Evolutionary conservation across 2,329 filamentous ascomycete species (phyloP), one percentile per base, ranked within the genome.

Genomic region (Septoria linicola): DNA sequence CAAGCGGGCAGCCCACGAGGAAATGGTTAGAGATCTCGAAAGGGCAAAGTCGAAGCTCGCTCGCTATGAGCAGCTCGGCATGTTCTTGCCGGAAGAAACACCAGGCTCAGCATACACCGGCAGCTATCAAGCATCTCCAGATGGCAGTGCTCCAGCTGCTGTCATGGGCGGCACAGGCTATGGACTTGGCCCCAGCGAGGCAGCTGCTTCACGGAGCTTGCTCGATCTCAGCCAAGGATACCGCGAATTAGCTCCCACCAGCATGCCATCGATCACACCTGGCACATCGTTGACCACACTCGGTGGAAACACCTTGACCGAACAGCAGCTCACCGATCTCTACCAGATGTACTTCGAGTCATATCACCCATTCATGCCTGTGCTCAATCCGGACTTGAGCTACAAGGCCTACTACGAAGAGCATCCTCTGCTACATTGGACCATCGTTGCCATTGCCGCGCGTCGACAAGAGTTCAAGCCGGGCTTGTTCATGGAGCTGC

Each of bases 11-110:
- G 87, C 88, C 68, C 87, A 92, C 70, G 87, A 87, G 63, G 88
- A 91, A 72, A 91, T 91, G 87, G 87, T 89, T 67, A 87, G 84
- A 71, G 86, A 91, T 70, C 88, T 91, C 64, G 85, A 88, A 58
- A 69, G 81, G 76, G 56, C 59, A 37, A 61, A 60, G 53, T 40
- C 41, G 43, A 61, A 61, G 55, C 55, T 68, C 4, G 63, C 63
- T 3, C 53, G 63, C 34, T 66, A 59, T 42, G 64, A 66, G 46
- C 59, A 61, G 7, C 39, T 67, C 55, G 66, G 66, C 25, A 57
- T 66, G 45, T 56, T 48, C 36, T 54, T 64, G 45, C 62, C 54
- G 13, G 58, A 58, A 43, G 57, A 59, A 34, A 58, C 56, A 34
- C 55, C 45, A 32, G 55, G 54, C 17, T 60, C 57, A 27, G 53